These are phyloP conservation scores for Phycomyces nitens DNA, from an alignment of 192 early-diverging fungal genomes.

Conservation along the genomic window DNA sequence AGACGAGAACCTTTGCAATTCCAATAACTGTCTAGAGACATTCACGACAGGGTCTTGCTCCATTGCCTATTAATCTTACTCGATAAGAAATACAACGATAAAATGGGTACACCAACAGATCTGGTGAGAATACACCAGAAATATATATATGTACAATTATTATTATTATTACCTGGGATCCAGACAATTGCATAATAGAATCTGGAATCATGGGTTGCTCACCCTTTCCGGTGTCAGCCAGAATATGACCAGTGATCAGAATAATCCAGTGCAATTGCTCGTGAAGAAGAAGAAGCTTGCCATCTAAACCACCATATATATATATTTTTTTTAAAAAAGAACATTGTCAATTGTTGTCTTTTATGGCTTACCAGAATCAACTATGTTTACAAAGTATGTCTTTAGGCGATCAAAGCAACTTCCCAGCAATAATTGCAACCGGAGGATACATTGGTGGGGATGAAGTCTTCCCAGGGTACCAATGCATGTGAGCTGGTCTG, in stretches of 20 bases:
- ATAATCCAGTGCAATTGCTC: constrained; percentile 77
- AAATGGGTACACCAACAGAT: no score
- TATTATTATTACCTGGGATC: constrained; percentile 26
- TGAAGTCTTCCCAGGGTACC: constrained; percentile 60
- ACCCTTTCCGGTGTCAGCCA: constrained; percentile 65
- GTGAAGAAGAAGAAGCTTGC: constrained; percentile 35
- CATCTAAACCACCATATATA: no score
- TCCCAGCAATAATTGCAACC: constrained; percentile 46
- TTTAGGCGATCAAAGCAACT: constrained; percentile 51
- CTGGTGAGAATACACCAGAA: no score
- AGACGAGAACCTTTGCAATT: constrained; percentile 50
- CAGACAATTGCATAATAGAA: constrained; percentile 56
- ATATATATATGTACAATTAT: neutral
- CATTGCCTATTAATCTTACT: constrained; percentile 4
- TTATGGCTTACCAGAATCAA: no score
- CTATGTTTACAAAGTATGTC: constrained; percentile 35
- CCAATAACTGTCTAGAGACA: constrained; percentile 47
- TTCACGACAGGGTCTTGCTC: constrained; percentile 49
- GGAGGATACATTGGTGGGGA: constrained; percentile 43
- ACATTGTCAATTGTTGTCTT: no score
- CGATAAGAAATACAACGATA: no score
- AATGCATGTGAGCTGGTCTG: constrained; percentile 68
- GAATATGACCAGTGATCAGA: constrained; percentile 59
- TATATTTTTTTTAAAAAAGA: no score
- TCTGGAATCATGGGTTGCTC: constrained; percentile 69